These are phyloP conservation scores for Silene latifolia DNA, from an alignment of 148 eudicot species.

Conservation along the genomic window DNA sequence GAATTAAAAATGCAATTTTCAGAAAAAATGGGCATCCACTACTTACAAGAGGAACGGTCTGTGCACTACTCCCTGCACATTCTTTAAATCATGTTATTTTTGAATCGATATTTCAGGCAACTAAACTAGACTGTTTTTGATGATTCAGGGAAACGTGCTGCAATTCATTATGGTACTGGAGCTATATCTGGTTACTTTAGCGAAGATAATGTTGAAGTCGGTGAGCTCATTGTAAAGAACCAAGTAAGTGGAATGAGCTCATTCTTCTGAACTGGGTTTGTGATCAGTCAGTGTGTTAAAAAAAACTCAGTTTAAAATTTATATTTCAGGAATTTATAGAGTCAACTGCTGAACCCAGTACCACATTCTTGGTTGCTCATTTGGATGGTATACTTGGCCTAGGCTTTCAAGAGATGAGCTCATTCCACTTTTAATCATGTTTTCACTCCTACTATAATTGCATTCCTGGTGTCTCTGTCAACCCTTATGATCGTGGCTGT, in stretches of 20 bases:
- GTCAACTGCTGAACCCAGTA: constrained; percentile 82
- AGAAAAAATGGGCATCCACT: constrained; percentile 54
- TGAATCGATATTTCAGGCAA: neutral
- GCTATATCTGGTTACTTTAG: constrained; percentile 76
- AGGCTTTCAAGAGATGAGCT: constrained; percentile 86
- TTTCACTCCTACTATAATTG: constrained; percentile 83
- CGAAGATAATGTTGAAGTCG: constrained; percentile 55
- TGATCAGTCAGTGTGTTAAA: neutral
- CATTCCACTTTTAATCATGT: no score
- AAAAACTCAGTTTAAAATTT: neutral
- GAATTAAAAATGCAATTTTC: no score
- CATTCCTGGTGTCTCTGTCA: constrained; percentile 44
- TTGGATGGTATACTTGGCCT: constrained; percentile 97
- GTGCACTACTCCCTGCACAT: constrained; percentile 9
- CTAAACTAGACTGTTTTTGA: neutral
- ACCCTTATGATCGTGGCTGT: constrained; percentile 68
- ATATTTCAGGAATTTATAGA: constrained; percentile 70
- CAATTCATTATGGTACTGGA: constrained; percentile 71
- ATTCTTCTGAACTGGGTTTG: neutral
- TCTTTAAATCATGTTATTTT: neutral
- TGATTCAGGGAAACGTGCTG: constrained; percentile 58
- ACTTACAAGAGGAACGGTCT: constrained; percentile 67
- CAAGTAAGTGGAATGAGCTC: constrained; percentile 41
- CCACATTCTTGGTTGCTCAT: constrained; percentile 77
- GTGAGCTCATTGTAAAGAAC: constrained; percentile 57